These are phyloP conservation scores for Pluteus cervinus DNA, from an alignment of 768 basidiomycete species.

Conservation along the genomic window DNA sequence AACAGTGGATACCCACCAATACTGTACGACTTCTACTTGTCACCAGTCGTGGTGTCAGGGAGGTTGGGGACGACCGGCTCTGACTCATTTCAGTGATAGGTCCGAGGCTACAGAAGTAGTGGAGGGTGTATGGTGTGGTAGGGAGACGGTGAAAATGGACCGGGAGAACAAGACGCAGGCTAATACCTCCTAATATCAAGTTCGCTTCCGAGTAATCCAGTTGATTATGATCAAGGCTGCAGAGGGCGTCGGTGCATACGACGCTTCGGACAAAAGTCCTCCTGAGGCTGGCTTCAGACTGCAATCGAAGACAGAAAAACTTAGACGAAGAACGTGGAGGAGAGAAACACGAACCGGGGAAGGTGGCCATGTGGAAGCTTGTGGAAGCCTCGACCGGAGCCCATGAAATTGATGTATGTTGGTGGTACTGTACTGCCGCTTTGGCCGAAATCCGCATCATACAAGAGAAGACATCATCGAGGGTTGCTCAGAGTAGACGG, in stretches of 20 bases:
- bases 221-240: constrained; percentile 36
- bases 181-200: constrained; percentile 24
- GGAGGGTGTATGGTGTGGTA: too few species aligned
- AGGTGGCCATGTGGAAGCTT: constrained; percentile 60
- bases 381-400: constrained; percentile 66
- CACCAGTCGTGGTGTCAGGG: too few species aligned
- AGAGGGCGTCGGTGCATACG: constrained; percentile 60
- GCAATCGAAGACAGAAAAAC: constrained; percentile 70
- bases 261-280: constrained; percentile 76
- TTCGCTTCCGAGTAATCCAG: constrained; percentile 48
- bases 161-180: constrained; percentile 8
- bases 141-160: too few species aligned
- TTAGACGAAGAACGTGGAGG: constrained; percentile 35
- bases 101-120: too few species aligned
- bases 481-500: too few species aligned
- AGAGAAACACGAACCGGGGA: constrained; percentile 38
- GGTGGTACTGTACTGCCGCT: constrained; percentile 74
- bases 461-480: constrained; percentile 92
- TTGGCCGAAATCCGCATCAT: constrained; percentile 96
- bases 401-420: constrained; percentile 95
- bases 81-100: too few species aligned
- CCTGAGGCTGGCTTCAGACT: constrained; percentile 85
- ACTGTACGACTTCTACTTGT: too few species aligned
- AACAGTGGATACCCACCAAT: too few species aligned
- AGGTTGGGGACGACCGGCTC: too few species aligned